These are phyloP conservation scores for Solanum hybrid DNA, from an alignment of 305 asterid genomes.

Conservation along the genomic window DNA sequence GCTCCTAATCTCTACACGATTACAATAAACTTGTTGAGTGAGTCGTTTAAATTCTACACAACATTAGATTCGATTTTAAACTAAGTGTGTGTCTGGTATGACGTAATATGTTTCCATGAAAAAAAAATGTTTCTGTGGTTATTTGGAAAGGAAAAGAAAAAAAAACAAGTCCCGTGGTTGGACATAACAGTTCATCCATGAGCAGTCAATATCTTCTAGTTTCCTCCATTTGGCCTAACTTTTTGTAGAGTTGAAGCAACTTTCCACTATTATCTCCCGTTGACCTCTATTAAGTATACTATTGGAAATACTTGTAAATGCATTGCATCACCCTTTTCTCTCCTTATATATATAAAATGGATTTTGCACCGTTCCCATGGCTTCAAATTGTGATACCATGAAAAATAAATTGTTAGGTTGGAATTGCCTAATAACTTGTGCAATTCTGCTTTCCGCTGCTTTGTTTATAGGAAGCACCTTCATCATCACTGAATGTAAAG, in stretches of 20 bases:
- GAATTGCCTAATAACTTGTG: conserved; percentile 26
- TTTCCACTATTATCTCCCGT: background rate
- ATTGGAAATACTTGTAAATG: background rate
- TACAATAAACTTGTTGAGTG: background rate
- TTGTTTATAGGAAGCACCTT: conserved; percentile 33
- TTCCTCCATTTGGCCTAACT: background rate
- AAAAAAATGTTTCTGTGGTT: background rate
- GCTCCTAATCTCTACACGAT: background rate
- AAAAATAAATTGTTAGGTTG: conserved; percentile 28
- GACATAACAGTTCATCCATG: background rate
- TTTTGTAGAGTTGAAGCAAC: conserved; percentile 2
- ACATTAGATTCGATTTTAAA: background rate
- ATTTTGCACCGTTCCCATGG: background rate
- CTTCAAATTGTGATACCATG: conserved; percentile 14
- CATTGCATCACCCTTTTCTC: background rate
- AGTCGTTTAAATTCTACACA: background rate
- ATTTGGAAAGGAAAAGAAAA: background rate
- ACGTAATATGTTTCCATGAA: background rate
- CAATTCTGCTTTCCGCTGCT: conserved; percentile 36
- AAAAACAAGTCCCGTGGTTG: background rate
- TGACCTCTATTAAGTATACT: background rate
- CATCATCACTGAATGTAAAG: conserved; percentile 33
- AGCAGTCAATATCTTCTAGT: background rate
- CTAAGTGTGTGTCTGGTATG: background rate
- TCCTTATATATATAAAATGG: background rate